These are phyloP conservation scores for Quercus cerris DNA, from an alignment of 306 rosid species.

Conservation along the genomic window DNA sequence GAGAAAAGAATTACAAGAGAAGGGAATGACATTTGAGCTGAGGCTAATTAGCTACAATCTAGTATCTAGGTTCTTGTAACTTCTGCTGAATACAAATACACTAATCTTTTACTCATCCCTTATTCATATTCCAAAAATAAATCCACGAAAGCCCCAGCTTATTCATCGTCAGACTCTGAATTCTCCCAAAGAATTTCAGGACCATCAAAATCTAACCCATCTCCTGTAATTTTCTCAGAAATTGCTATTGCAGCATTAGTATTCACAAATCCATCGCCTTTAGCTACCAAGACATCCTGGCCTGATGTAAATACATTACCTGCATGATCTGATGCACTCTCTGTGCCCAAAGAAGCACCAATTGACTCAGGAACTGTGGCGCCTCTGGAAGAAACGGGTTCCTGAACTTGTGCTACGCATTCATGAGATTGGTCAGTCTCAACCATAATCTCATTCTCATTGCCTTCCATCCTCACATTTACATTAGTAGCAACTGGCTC, in stretches of 20 bases:
- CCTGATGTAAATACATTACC: constrained; percentile 21
- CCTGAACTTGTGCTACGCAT: constrained; percentile 20
- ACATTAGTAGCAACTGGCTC: constrained; percentile 14
- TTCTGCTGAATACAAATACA: not conserved
- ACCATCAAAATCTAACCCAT: constrained; percentile 14
- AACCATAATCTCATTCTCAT: constrained; percentile 24
- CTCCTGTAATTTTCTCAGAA: constrained; percentile 16
- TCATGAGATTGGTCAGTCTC: constrained; percentile 26
- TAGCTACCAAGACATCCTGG: constrained; percentile 13
- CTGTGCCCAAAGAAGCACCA: constrained; percentile 4
- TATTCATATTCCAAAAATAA: not conserved
- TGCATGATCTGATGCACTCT: constrained; percentile 21
- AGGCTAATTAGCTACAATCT: no score
- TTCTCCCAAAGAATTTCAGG: constrained; percentile 73
- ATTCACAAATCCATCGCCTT: constrained; percentile 9
- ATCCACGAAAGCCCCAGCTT: not conserved
- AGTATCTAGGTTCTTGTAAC: not conserved
- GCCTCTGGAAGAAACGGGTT: constrained; percentile 18
- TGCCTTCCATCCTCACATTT: constrained; percentile 34
- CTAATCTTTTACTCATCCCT: not conserved
- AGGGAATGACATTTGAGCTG: no score
- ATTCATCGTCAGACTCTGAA: constrained; percentile 65
- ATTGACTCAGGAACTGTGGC: constrained; percentile 10
- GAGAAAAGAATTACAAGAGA: no score
- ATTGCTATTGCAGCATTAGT: constrained; percentile 18